phyloP scores from a whole-genome alignment of 768 basidiomycete species.

The Sporobolomyces roseus region DNA sequence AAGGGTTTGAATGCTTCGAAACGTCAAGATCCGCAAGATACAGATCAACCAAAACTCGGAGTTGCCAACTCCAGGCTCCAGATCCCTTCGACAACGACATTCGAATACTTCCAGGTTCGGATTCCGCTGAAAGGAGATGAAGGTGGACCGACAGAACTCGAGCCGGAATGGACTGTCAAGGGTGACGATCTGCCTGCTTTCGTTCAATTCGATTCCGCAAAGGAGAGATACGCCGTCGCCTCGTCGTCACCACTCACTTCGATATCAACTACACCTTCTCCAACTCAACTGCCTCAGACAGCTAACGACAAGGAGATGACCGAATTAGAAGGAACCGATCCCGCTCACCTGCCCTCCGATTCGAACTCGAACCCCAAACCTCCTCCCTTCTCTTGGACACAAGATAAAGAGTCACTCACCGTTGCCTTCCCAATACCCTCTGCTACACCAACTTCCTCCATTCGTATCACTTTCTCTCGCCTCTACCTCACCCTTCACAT shows the following conservation, averaged over 20 bases:
- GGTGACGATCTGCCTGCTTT: constrained; percentile 19
- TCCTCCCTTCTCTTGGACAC: constrained; percentile 88
- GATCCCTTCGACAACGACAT: constrained; percentile 19
- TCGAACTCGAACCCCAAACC: constrained; percentile 51
- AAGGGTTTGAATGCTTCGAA: not conserved
- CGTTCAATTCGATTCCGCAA: constrained; percentile 12
- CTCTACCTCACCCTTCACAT: constrained; percentile 66
- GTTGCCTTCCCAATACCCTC: constrained; percentile 79
- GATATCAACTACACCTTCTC: not conserved
- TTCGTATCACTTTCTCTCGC: constrained; percentile 65
- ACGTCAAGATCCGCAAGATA: not conserved
- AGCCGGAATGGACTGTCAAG: constrained; percentile 4
- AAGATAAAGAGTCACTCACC: constrained; percentile 75
- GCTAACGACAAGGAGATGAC: not conserved
- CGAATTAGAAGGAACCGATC: not conserved
- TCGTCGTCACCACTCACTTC: not conserved
- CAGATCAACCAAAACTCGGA: not conserved
- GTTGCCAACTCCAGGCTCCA: constrained; percentile 12
- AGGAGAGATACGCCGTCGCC: constrained; percentile 9
- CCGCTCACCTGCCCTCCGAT: not conserved
- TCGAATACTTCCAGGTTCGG: constrained; percentile 18
- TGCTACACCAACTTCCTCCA: constrained; percentile 59
- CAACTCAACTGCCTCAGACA: not conserved
- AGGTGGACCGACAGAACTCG: not conserved
- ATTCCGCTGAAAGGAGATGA: not conserved